Evolutionary conservation across 2,329 filamentous ascomycete genomes (phyloP), one percentile per base, ranked within the genome.

Genomic region (Microdochium trichocladiopsis): DNA sequence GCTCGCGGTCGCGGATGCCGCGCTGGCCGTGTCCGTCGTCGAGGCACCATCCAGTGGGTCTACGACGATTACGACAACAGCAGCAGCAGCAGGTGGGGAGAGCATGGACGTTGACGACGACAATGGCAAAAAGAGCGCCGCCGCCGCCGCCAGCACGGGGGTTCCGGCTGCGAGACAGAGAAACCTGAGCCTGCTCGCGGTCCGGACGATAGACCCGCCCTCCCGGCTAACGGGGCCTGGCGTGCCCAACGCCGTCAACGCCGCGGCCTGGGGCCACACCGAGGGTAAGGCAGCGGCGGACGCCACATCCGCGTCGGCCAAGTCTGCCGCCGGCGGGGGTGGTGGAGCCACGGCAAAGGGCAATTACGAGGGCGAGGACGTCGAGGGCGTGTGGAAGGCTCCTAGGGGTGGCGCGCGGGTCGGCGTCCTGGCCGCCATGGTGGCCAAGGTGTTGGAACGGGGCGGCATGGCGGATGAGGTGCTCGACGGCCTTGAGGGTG

Each of bases 391-490:
- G 25, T 96, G 93, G 93, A 88, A 83, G 62, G 87, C 92, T 37
- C 88, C 89, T 28, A 71, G 91, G 28, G 93, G 93, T 37, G 93
- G 93, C 2, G 83, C 93, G 36, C 91, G 88, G 73, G 82, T 90
- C 61, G 75, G 72, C 4, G 74, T 94, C 18, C 72, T 97, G 58
- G 80, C 84, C 50, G 77, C 79, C 51, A 88, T 96, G 71, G 83
- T 95, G 55, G 83, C 86, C 66, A 83, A 86, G 66, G 88, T 91
- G 28, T 68, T 95, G 53, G 82, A 88, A 64, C 82, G 79, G 61
- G 87, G 87, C 1, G 90, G 91, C 31, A 86, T 96, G 25, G 90
- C 87, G 3, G 85, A 92, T 58, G 93, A 96, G 68, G 87, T 96
- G 5, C 75, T 97, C 64, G 83, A 87, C 56, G 92, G 87, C 1